Evolutionary conservation across 306 rosid species (phyloP).

Genomic region (Morella rubra): DNA sequence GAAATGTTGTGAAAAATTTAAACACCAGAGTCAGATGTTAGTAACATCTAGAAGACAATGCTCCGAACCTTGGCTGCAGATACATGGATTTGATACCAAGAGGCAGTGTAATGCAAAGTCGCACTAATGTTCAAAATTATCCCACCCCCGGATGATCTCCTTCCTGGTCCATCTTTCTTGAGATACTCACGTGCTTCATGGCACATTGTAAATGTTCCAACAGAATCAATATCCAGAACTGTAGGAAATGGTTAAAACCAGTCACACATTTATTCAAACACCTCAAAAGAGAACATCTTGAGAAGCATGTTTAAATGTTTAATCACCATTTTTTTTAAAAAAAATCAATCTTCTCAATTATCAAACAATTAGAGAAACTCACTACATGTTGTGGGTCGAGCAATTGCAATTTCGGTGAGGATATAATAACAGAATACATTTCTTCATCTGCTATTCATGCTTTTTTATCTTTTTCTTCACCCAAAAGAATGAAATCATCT

Average conservation of each 20-base stretch:
- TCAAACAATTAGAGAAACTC: not conserved
- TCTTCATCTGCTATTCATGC: not conserved
- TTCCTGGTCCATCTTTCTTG: constrained; percentile 86
- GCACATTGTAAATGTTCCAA: constrained; percentile 97
- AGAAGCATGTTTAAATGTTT: constrained; percentile 5
- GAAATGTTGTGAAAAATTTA: not conserved
- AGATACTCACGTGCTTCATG: constrained; percentile 83
- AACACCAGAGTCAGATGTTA: constrained; percentile 15
- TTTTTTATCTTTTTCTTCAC: not conserved
- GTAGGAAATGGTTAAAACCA: constrained; percentile 30
- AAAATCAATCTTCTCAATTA: not conserved
- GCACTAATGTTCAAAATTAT: constrained; percentile 76
- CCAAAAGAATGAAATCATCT: not conserved
- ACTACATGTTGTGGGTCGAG: not conserved
- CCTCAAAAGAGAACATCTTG: not conserved
- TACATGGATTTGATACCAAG: constrained; percentile 94
- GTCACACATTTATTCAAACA: constrained; percentile 17
- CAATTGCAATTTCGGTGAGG: not conserved
- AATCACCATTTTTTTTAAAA: not conserved
- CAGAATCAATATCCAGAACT: constrained; percentile 96
- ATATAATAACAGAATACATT: not conserved
- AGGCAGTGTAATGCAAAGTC: constrained; percentile 83
- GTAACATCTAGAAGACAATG: constrained; percentile 14
- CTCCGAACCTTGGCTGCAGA: constrained; percentile 86
- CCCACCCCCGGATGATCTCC: constrained; percentile 62